These are phyloP conservation scores for Antrodiella citrinella DNA, from an alignment of 768 basidiomycete genomes.

Conservation along the genomic window DNA sequence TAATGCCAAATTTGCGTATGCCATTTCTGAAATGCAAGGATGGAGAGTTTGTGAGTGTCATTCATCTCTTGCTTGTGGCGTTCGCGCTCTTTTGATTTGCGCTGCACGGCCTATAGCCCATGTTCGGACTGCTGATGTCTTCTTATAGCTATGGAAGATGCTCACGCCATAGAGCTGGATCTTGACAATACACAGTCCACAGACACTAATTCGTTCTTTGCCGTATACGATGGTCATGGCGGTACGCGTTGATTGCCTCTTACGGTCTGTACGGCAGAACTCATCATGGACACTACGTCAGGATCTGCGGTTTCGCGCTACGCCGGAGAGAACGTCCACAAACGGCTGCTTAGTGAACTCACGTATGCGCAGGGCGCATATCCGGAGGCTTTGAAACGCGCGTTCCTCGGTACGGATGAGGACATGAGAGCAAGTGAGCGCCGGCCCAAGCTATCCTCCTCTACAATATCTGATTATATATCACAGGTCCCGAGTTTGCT, in stretches of 20 bases:
- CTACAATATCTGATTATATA: constrained; percentile 12
- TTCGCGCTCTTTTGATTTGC: constrained; percentile 10
- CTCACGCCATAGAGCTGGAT: constrained; percentile 70
- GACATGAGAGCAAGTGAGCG: constrained; percentile 76
- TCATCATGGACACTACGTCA: too few relatives aligned
- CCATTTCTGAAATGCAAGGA: constrained; percentile 95
- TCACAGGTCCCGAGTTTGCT: constrained; percentile 72
- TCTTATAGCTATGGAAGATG: constrained; percentile 89
- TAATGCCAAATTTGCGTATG: constrained; percentile 65
- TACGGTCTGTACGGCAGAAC: too few relatives aligned
- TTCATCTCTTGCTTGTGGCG: neutral
- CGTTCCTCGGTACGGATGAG: constrained; percentile 92
- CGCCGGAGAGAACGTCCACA: constrained; percentile 79
- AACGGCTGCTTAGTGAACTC: constrained; percentile 64
- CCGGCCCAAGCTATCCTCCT: neutral
- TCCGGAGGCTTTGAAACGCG: constrained; percentile 70
- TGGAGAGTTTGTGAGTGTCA: constrained; percentile 94
- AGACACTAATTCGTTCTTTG: constrained; percentile 75
- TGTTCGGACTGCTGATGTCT: too few relatives aligned
- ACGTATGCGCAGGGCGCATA: constrained; percentile 65
- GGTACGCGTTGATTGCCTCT: constrained; percentile 63
- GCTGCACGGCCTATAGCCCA: too few relatives aligned
- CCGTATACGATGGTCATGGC: constrained; percentile 97
- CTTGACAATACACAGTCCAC: constrained; percentile 44
- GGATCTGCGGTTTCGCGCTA: constrained; percentile 81